A percentile compares a stretch with the other conserved stretches of the same genome.
Conservation (phyloP, 2,329 filamentous ascomycete genomes). For the Aspergillus oerlinghausenensis region DNA sequence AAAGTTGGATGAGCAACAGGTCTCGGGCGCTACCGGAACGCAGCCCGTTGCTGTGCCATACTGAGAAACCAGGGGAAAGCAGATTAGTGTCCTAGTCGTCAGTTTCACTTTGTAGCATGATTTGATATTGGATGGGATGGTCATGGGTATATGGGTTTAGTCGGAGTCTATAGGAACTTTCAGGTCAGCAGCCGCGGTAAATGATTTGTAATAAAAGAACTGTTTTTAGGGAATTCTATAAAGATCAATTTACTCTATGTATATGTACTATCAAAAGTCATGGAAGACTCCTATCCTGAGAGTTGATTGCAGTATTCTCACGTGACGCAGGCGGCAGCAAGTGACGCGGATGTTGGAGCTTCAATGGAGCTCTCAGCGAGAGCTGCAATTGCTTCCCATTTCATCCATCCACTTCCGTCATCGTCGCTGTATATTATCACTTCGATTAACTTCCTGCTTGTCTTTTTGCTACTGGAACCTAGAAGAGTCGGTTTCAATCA, state of each 20-base stretch:
- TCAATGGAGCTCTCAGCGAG: conserved; percentile 21
- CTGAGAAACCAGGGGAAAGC: neutral
- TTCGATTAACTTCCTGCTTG: neutral
- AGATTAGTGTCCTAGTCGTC: neutral
- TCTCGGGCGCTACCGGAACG: neutral
- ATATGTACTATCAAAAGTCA: neutral
- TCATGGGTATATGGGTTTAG: neutral
- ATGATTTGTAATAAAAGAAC: neutral
- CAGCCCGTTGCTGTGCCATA: conserved; percentile 13
- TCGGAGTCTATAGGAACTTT: neutral
- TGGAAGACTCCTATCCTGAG: neutral
- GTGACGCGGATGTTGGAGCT: conserved; percentile 33
- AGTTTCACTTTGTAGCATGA: neutral
- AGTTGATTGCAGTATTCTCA: conserved; percentile 8
- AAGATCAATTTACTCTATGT: neutral
- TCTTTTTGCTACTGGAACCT: neutral
- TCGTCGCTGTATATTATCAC: conserved; percentile 2
- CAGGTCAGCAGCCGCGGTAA: neutral
- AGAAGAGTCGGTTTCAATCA: conserved; percentile 38
- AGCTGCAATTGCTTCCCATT: conserved; percentile 15
- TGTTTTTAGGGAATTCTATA: neutral
- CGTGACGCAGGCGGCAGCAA: conserved; percentile 31
- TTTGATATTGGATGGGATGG: neutral
- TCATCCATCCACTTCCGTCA: conserved; percentile 7
- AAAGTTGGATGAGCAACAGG: neutral